Conservation (phyloP, 129 eudicot genomes). For the sunflower (Helianthus annuus) region DNA sequence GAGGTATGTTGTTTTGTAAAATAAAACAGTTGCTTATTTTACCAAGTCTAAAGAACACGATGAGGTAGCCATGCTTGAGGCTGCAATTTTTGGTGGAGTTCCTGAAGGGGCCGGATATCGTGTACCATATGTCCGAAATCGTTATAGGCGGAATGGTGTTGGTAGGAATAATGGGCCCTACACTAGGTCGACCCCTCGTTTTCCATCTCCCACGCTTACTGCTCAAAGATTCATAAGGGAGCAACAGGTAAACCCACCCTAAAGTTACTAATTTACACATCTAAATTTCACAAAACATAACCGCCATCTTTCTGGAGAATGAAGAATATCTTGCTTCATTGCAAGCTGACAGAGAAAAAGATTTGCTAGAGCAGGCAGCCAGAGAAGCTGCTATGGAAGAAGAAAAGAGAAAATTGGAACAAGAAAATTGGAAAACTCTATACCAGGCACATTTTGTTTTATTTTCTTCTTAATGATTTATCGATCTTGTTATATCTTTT, state of each 20-base stretch:
- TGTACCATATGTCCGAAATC: conserved; percentile 56
- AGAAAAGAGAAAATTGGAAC: conserved; percentile 50
- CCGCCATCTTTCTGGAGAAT: conserved; percentile 50
- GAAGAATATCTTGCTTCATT: conserved; percentile 84
- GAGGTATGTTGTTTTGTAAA: too few species aligned
- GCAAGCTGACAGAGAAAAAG: conserved; percentile 96
- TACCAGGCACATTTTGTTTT: too few species aligned
- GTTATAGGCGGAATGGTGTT: conserved; percentile 44
- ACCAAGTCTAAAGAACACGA: conserved; percentile 69
- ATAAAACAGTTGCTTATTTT: too few species aligned
- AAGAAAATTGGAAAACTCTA: conserved; percentile 21
- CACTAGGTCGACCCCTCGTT: conserved; percentile 53
- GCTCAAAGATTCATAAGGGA: conserved; percentile 86
- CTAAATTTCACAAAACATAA: background rate
- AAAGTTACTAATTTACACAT: background rate
- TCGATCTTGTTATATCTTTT: too few species aligned
- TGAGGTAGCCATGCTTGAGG: conserved; percentile 98
- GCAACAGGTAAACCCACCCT: conserved; percentile 66
- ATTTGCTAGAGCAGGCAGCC: conserved; percentile 52
- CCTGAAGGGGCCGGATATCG: conserved; percentile 55
- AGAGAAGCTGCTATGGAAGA: conserved; percentile 70
- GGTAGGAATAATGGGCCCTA: conserved; percentile 43
- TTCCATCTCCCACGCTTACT: too few species aligned
- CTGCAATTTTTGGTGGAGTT: conserved; percentile 89
- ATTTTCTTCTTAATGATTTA: too few species aligned